phyloP scores from a whole-genome alignment of 805 yeast genomes.

The Ogataea populi-albae region DNA sequence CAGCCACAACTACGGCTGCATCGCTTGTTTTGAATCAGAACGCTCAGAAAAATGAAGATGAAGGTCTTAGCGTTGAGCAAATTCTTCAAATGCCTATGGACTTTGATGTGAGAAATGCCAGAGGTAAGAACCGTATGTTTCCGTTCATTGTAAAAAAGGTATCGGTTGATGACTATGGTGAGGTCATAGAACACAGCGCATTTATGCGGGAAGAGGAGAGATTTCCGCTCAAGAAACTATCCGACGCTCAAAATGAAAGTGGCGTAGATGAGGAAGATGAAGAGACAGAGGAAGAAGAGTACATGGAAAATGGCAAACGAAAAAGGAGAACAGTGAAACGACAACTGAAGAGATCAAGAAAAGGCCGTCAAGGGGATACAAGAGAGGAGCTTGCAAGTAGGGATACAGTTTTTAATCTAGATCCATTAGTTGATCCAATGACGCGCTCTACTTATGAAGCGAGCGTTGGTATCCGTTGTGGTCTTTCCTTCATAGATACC shows the following conservation, averaged over 20 bases:
- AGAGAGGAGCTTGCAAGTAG: not conserved
- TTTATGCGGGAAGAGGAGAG: constrained; percentile 54
- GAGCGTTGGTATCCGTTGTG: constrained; percentile 57
- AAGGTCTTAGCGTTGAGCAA: constrained; percentile 33
- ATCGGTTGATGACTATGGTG: constrained; percentile 86
- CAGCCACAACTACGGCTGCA: constrained; percentile 21
- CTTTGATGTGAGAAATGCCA: constrained; percentile 50
- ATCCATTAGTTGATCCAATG: constrained; percentile 25
- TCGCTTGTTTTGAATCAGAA: constrained; percentile 13
- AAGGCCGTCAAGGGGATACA: not conserved
- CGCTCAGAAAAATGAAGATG: constrained; percentile 20
- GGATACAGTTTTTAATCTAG: constrained; percentile 22
- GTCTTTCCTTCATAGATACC: constrained; percentile 71
- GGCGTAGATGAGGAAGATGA: constrained; percentile 21
- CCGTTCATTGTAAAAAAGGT: constrained; percentile 62
- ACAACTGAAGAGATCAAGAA: constrained; percentile 24
- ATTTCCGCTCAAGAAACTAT: constrained; percentile 30
- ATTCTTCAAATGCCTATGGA: constrained; percentile 48
- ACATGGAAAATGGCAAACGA: constrained; percentile 21
- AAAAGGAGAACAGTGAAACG: constrained; percentile 17
- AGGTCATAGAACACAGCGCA: constrained; percentile 61
- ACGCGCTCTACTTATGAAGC: constrained; percentile 7
- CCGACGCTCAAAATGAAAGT: constrained; percentile 16
- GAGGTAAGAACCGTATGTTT: constrained; percentile 63
- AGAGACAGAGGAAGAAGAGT: constrained; percentile 26